These are phyloP conservation scores for Exophiala bonariae DNA, from an alignment of 2,329 filamentous ascomycete species.

Conservation along the genomic window DNA sequence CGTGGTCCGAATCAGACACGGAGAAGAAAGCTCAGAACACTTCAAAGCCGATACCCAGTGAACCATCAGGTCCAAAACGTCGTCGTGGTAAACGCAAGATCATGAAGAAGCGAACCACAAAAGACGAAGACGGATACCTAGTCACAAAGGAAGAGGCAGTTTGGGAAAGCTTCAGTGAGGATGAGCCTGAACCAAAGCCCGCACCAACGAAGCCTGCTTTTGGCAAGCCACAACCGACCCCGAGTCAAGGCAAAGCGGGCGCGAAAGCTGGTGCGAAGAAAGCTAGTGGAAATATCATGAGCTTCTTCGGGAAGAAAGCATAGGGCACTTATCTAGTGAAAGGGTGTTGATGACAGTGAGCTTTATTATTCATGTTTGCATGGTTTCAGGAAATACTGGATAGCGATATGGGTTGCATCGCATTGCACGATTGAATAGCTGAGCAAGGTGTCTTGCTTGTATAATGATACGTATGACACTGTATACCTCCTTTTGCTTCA, in stretches of 20 bases:
- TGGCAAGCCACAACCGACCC: constrained; percentile 32
- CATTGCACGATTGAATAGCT: no score
- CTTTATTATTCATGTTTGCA: no score
- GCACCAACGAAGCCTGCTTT: constrained; percentile 42
- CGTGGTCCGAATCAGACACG: constrained; percentile 30
- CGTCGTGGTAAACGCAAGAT: constrained; percentile 75
- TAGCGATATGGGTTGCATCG: no score
- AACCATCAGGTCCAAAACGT: constrained; percentile 55
- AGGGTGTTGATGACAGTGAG: no score
- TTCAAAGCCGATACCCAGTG: constrained; percentile 20
- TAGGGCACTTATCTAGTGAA: not conserved
- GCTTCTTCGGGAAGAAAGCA: constrained; percentile 80
- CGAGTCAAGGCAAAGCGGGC: constrained; percentile 20
- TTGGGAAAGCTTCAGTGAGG: constrained; percentile 94
- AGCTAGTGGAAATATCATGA: constrained; percentile 76
- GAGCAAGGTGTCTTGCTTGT: no score
- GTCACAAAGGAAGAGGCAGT: constrained; percentile 81
- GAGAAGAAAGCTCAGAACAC: constrained; percentile 9
- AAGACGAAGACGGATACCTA: constrained; percentile 87
- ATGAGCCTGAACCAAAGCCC: constrained; percentile 60
- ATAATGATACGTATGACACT: no score
- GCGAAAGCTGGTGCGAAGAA: constrained; percentile 38
- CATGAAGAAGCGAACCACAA: constrained; percentile 82
- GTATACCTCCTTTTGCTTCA: no score
- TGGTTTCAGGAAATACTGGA: no score